Conservation (phyloP, 768 basidiomycete species). For the Botryobasidium botryosum region DNA sequence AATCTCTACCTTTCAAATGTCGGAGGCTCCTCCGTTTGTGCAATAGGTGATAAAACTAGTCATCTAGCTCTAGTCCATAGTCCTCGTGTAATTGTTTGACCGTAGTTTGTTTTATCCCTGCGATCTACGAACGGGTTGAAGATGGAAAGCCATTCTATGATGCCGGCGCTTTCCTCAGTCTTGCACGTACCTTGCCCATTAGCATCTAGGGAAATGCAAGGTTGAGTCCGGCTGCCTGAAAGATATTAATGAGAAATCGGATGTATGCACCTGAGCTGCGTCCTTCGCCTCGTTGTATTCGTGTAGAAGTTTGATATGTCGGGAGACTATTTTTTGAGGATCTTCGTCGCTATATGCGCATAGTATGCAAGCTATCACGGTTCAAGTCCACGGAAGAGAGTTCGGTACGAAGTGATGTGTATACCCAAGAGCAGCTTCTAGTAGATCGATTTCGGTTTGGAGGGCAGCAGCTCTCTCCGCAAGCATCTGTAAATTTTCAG, state of each 20-base stretch:
- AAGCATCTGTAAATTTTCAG: no score
- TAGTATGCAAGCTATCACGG: no score
- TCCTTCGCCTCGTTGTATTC: constrained; percentile 3
- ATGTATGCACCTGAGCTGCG: neutral
- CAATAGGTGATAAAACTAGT: no score
- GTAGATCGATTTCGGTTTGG: no score
- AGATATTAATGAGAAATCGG: neutral
- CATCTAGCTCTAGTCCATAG: neutral
- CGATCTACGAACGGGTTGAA: neutral
- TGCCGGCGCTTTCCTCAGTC: neutral
- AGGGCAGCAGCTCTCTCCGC: no score
- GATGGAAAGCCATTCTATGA: neutral
- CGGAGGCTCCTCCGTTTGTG: no score
- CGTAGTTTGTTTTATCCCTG: neutral
- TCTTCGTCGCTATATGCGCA: no score
- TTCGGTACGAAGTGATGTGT: no score
- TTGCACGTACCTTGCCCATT: neutral
- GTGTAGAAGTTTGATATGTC: neutral
- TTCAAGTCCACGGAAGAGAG: no score
- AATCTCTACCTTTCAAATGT: no score
- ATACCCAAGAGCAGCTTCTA: no score
- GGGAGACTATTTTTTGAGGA: neutral
- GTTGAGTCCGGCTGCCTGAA: neutral
- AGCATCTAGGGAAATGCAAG: neutral
- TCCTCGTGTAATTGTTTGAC: constrained; percentile 2